Evolutionary conservation across 768 basidiomycete species (phyloP), one percentile per base, ranked within the genome.

Genomic region (Gyrodon lividus): DNA sequence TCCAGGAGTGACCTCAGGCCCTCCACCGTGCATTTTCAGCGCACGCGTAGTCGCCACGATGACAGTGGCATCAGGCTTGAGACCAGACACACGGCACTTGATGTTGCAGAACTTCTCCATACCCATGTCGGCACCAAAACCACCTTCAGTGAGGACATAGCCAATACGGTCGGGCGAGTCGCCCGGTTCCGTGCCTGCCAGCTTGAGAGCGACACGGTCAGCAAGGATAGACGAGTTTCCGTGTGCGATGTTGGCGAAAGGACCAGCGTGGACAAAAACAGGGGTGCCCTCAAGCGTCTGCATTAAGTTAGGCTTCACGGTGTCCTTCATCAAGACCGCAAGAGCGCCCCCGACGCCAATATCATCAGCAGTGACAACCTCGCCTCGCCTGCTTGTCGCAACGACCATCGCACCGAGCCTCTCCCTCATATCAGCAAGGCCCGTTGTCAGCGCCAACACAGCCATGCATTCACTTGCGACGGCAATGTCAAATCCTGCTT

Each of bases 91-190:
- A 54, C 96, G 86, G 70, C 95, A 98, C 71, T 99, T 99, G 79
- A 99, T 98, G 73, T 98, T 98, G 79, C 92, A 98, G 80, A 98
- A 99, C 71, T 99, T 97, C 73, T 94, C 92, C 92, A 95, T 92
- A 34, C 93, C 96, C 85, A 98, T 99, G 69, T 99, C 96, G 19
- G 96, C 95, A 50, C 96, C 96, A 72, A 98, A 99, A 39, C 96
- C 96, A 64, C 93, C 95, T 73, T 99, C 96, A 24, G 96, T 99
- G 59, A 99, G 82, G 52, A 98, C 96, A 62, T 97, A 99, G 35
- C 96, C 96, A 40, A 87, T 83, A 43, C 86, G 84, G 48, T 86
- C 84, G 5, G 86, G 58, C 2, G 82, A 74, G 62, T 98, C 95
- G 49, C 95, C 96, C 57, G 89, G 82, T 68, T 98, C 97, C 14